These are phyloP conservation scores for Dujonia santamariae DNA, from an alignment of 1,139 yeast genomes.

Conservation along the genomic window DNA sequence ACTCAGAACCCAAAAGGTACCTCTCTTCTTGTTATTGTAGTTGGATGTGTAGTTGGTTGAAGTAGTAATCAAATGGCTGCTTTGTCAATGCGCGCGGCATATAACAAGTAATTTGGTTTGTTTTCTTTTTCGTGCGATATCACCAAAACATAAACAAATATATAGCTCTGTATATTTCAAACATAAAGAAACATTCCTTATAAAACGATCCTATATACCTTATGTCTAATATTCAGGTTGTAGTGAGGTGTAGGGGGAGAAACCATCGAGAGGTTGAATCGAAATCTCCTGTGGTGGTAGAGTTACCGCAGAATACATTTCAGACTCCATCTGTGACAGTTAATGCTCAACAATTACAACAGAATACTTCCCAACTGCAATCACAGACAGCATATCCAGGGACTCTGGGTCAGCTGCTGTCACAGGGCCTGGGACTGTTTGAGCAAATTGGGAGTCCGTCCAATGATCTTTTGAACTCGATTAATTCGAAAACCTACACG, in stretches of 20 bases:
- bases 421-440: no score
- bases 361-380: neutral
- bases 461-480: conserved; percentile 11
- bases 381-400: no score
- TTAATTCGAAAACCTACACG: conserved; percentile 48
- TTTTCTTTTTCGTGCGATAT: no score
- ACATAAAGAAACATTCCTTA: no score
- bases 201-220: conserved; percentile 2
- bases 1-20: no score
- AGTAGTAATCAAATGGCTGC: no score
- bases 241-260: conserved; percentile 85
- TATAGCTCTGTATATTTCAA: neutral
- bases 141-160: conserved; percentile 5
- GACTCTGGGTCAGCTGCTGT: no score
- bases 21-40: no score
- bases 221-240: conserved; percentile 67
- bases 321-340: conserved; percentile 32
- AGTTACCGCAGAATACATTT: conserved; percentile 49
- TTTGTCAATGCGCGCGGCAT: no score
- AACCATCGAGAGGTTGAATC: conserved; percentile 66
- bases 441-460: no score
- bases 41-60: no score
- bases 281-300: conserved; percentile 72
- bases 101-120: no score
- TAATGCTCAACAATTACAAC: conserved; percentile 38